phyloP scores from a whole-genome alignment of 2,329 filamentous ascomycete genomes.

The Raffaelea arxii region DNA sequence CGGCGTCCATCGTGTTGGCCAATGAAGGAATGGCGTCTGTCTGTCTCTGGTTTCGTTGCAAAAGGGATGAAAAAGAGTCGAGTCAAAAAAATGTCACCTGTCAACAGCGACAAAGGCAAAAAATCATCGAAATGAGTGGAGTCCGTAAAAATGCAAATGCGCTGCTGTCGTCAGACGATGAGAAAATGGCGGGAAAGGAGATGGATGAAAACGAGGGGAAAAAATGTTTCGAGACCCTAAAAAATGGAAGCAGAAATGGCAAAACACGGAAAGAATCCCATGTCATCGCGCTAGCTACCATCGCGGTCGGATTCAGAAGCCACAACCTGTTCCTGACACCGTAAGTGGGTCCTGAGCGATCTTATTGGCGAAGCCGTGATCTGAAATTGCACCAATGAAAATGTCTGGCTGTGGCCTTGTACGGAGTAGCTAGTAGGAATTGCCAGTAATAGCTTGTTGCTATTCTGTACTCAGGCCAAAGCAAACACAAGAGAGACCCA shows the following conservation, averaged over 20 bases:
- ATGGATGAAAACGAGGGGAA: background rate
- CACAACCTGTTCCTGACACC: too few species aligned
- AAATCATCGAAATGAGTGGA: too few species aligned
- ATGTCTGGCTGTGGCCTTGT: too few species aligned
- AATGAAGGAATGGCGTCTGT: background rate
- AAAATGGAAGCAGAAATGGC: background rate
- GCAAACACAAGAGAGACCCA: too few species aligned
- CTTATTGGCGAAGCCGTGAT: too few species aligned
- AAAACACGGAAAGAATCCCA: constrained; percentile 3
- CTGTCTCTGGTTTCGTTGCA: background rate
- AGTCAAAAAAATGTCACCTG: background rate
- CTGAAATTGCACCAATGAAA: too few species aligned
- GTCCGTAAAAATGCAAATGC: background rate
- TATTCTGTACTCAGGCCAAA: too few species aligned
- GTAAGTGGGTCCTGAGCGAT: too few species aligned
- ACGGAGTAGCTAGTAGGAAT: too few species aligned
- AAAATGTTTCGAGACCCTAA: background rate
- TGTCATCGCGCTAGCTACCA: constrained; percentile 4
- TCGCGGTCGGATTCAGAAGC: too few species aligned
- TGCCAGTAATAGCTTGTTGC: too few species aligned
- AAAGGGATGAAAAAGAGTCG: background rate
- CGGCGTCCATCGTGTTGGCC: constrained; percentile 18
- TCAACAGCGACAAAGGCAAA: background rate
- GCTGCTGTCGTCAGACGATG: too few species aligned
- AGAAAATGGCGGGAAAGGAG: background rate